Conservation (phyloP, 306 rosid genomes). For the Citrullus amarus region DNA sequence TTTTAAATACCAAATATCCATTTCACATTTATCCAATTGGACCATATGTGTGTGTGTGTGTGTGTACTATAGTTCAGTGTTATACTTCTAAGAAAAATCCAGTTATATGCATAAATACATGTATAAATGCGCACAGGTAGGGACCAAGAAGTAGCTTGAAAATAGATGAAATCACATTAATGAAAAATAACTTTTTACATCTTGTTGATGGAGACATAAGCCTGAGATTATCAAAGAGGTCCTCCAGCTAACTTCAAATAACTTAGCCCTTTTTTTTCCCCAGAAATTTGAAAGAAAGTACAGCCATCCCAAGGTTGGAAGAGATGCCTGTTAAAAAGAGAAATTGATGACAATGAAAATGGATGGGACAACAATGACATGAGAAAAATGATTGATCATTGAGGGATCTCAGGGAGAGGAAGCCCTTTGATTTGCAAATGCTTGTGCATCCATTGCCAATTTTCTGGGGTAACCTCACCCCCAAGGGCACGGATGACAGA, state of each 20-base stretch:
- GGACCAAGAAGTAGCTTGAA: background rate
- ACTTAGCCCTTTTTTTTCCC: background rate
- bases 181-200: background rate
- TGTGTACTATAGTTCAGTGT: too few relatives aligned
- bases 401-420: conserved; percentile 26
- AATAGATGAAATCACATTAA: background rate
- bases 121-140: background rate
- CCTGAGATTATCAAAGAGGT: background rate
- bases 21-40: too few relatives aligned
- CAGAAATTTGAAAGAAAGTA: background rate
- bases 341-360: background rate
- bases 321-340: background rate
- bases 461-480: conserved; percentile 74
- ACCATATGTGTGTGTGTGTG: too few relatives aligned
- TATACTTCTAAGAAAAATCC: too few relatives aligned
- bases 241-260: background rate
- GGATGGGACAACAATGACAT: background rate
- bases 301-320: background rate
- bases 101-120: background rate
- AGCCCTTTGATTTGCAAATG: conserved; percentile 68
- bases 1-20: too few relatives aligned
- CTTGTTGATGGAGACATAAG: background rate
- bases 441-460: conserved; percentile 91
- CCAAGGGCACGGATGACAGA: conserved; percentile 81
- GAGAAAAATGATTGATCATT: conserved; percentile 11